phyloP scores from a whole-genome alignment of 331 rosid species.

The Telfairia occidentalis region DNA sequence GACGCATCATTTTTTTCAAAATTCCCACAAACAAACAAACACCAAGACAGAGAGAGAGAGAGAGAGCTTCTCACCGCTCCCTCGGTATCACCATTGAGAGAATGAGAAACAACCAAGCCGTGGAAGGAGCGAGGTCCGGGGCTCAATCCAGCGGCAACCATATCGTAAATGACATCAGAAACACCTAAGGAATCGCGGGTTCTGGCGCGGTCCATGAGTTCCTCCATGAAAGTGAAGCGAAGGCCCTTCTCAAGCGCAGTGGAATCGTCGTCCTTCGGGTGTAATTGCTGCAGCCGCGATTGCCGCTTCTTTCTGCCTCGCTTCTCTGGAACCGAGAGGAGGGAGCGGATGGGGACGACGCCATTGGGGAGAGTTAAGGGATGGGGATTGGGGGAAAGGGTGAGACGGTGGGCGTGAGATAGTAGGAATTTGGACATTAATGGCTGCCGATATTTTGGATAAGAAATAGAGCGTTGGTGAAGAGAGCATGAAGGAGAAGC shows the following conservation, averaged over 20 bases:
- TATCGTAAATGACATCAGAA: conserved; percentile 68
- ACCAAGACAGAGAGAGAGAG: background rate
- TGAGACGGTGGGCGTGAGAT: conserved; percentile 13
- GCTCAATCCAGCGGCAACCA: conserved; percentile 83
- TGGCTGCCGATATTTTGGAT: background rate
- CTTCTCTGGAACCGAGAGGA: conserved; percentile 41
- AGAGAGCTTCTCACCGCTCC: conserved; percentile 40
- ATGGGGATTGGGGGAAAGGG: conserved; percentile 19
- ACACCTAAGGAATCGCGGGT: conserved; percentile 57
- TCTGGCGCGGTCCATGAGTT: conserved; percentile 81
- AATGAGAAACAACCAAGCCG: conserved; percentile 63
- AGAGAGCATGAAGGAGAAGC: background rate
- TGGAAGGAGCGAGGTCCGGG: conserved; percentile 97
- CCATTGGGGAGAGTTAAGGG: conserved; percentile 15
- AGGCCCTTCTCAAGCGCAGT: conserved; percentile 52
- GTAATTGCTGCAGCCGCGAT: conserved; percentile 10
- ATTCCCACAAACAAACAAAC: background rate
- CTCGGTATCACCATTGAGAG: conserved; percentile 60
- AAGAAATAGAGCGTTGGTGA: background rate
- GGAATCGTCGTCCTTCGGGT: conserved; percentile 36
- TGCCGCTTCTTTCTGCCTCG: conserved; percentile 52
- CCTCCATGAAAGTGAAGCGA: conserved; percentile 90
- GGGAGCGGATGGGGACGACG: conserved; percentile 31
- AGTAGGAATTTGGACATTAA: conserved; percentile 36
- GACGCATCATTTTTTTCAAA: background rate